Base-by-base conservation (phyloP, 345 rosid genomes). In the Aethionema arabicum region DNA sequence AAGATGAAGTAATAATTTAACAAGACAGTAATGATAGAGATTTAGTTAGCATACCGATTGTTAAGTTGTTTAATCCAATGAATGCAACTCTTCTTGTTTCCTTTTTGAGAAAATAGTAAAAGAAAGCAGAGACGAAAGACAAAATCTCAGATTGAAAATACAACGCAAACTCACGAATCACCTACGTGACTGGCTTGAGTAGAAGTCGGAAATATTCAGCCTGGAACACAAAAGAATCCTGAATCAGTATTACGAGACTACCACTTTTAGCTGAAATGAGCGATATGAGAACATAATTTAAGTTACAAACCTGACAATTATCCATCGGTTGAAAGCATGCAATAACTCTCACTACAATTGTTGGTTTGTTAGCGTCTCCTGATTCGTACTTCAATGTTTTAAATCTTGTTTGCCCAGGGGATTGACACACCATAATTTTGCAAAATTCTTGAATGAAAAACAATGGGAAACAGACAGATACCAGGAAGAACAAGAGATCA, bases 111-210 rank as follows among this genome's bases (percentile, higher is more conserved):
- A 68, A 48, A 61, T 52, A 52, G 41, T 52, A 55, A 61, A 73
- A 74, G 75, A 76, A 69, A 66, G 58, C 33, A 65, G 72, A 82
- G 71, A 70, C 76, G 60, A 81, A 69, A 54, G 67, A 10, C n/a
- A 46, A 52, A 43, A 11, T 43, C 47, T 79, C 80, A 69, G 83
- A 77, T 79, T 63, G 74, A 77, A 44, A 70, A 49, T 58, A 78
- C 51, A 54, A 59, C 67, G 32, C 14, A 39, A 33, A 54, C 38
- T 55, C 14, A 41, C 63, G 59, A 71, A 57, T 64, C 56, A 77
- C 68, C 97, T 90, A 87, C 99, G 99, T 93, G 2, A 93, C 96
- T 58, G 99, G 99, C 75, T 93, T 93, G 53, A 93, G 92, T 81
- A 93, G 78, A 58, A 87, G 96, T 75, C 99, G 92, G 68, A 93